A percentile compares a stretch with the other conserved stretches of the same genome.
These are phyloP conservation scores for Amphichorda felina DNA, from an alignment of 2,329 filamentous ascomycete species.

Conservation along the genomic window DNA sequence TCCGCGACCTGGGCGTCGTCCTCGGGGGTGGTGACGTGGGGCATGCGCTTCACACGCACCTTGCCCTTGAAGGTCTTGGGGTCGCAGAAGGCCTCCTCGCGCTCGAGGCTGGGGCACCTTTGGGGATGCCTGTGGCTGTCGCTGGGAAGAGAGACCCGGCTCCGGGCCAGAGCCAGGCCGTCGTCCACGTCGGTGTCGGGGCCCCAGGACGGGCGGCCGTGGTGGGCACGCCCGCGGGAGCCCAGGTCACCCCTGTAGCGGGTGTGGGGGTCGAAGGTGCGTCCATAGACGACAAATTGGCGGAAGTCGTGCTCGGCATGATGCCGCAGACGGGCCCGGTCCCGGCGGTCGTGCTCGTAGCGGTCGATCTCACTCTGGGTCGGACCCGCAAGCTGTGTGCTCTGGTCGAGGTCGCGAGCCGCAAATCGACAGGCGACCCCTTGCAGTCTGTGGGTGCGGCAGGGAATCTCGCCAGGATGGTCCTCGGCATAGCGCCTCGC, in stretches of 20 bases:
- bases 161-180: constrained; percentile 20
- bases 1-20: constrained; percentile 25
- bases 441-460: background rate
- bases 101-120: constrained; percentile 28
- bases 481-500: constrained; percentile 4
- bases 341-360: background rate
- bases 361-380: background rate
- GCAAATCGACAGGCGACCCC: background rate
- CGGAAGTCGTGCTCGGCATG: constrained; percentile 1
- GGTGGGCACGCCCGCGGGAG: no score
- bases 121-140: constrained; percentile 17
- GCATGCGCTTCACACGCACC: constrained; percentile 11
- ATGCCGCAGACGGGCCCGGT: background rate
- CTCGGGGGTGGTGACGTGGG: constrained; percentile 4
- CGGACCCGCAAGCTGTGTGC: no score
- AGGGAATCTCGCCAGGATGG: constrained; percentile 1
- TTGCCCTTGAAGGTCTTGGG: constrained; percentile 21
- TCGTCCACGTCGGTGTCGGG: constrained; percentile 13
- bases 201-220: background rate
- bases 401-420: no score
- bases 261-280: no score
- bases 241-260: no score
- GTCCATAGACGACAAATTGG: no score
- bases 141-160: constrained; percentile 21
- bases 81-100: constrained; percentile 34